Evolutionary conservation across 2,329 filamentous ascomycete genomes (phyloP), one percentile per base, ranked within the genome.

Genomic region (Zarea fungicola): DNA sequence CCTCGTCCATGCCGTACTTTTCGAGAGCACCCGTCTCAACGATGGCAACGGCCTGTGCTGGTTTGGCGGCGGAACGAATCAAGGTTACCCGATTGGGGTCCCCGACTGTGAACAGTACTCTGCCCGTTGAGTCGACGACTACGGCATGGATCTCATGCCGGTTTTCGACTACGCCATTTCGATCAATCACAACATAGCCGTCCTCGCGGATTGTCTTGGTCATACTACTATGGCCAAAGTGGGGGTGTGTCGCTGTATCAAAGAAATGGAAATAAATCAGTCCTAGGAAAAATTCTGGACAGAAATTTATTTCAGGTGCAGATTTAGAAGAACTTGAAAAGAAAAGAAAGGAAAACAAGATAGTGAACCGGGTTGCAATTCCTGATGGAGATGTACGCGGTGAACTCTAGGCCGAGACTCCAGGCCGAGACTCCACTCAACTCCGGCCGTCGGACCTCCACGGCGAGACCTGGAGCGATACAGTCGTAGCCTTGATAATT

Each of bases 11-110:
- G 1, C 55, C 55, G 43, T 60, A 69, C 8, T 57, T 49, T 2
- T 72, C 64, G 19, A 68, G 56, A 1, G 57, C 65, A 0, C 68
- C 69, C 0, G 69, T 72, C 47, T 74, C 68, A 0, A 72, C 51
- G 5, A 75, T 62, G 5, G 70, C 69, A 5, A 75, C 61, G 1
- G 71, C 66, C 54, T 75, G 72, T 0, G 63, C 64, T 1, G 71
- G 70, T 46, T 76, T 76, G n/a, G 68, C 67, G 3, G 71, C 64
- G 5, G 73, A 76, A 14, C 72, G 66, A 19, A 63, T 59, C 4
- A 75, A 62, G 0, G 72, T 76, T 10, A 70, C 41, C 3, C 72
- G 64, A 1, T 49, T 52, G 1, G 72, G 67, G 36, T 73, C 63
- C 16, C 73, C 73, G 16, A 70, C 61, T 2, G 60, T 50, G 50